These are phyloP conservation scores for Grosmannia penicillata DNA, from an alignment of 2,329 filamentous ascomycete genomes.

Conservation along the genomic window DNA sequence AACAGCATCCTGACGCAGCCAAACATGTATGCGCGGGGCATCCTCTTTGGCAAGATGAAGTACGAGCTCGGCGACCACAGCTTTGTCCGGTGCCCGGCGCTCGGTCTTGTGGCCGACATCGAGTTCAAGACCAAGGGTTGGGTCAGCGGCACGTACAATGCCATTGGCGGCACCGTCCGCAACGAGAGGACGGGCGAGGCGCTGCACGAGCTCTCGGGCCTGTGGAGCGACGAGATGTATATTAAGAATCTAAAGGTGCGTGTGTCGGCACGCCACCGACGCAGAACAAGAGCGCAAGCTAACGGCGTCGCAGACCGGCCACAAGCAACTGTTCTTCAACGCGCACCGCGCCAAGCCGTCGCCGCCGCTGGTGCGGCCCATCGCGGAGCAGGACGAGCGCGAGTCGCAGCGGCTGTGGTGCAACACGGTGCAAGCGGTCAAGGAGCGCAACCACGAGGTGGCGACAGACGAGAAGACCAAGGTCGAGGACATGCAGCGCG, in stretches of 20 bases:
- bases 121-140: conserved; percentile 99
- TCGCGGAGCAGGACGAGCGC: conserved; percentile 75
- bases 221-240: conserved; percentile 92
- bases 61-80: conserved; percentile 97
- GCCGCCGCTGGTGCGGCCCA: conserved; percentile 55
- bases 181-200: conserved; percentile 74
- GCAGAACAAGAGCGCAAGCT: conserved; percentile 55
- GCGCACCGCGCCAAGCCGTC: conserved; percentile 65
- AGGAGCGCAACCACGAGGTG: conserved; percentile 68
- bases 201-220: conserved; percentile 79
- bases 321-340: conserved; percentile 82
- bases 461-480: conserved; percentile 95
- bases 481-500: conserved; percentile 82
- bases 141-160: conserved; percentile 91
- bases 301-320: conserved; percentile 55
- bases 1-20: conserved; percentile 80
- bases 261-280: no score
- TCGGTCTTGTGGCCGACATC: conserved; percentile 74
- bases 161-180: conserved; percentile 82
- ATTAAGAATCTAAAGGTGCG: conserved; percentile 65
- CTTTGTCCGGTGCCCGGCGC: conserved; percentile 79
- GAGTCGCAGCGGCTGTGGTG: conserved; percentile 86
- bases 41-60: conserved; percentile 98
- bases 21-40: conserved; percentile 97
- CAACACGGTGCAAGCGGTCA: conserved; percentile 67